Evolutionary conservation across 1,139 yeast genomes (phyloP), one percentile per base, ranked within the genome.

Genomic region (Sugiyamaella novakii): DNA sequence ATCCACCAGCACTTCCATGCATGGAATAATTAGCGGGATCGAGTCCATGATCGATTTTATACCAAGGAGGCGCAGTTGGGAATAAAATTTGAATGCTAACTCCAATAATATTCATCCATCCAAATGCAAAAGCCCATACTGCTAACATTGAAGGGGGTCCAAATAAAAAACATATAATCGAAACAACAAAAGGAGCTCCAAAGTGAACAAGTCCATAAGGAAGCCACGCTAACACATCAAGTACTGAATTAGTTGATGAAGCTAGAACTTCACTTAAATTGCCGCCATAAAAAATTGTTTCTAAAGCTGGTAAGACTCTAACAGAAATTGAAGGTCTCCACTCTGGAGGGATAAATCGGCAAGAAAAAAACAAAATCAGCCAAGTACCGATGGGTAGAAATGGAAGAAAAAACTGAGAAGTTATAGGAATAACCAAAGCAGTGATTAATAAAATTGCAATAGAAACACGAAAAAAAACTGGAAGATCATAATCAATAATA

Each of bases 21-120:
- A 92, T 91, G 48, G 84, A 74, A 68, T 94, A 92, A 68, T 88
- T 81, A 5, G 98, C 98, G 18, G 96, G 95, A 54, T 82, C 81
- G 55, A 91, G 76, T 1, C 96, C 97, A 65, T 92, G 83, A 46
- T 83, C 69, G 56, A 80, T 81, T 66, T 89, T 89, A 67, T 94
- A 92, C 99, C 99, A 92, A 29, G 99, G 99, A 28, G 99, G 96
- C 53, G 98, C 97, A 45, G 95, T 88, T 2, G 98, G 98, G 67
- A 88, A 89, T 24, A 81, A 58, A 56, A 88, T 77, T 71, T 92
- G 98, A 52, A 80, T 78, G 42, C 82, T 64, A 19, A 92, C 98
- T 38, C 98, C 98, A 43, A 80, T 65, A 59, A 89, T 72, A 69
- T 91, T 92, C 94, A 92, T 86, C 73, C 87, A 91, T n/a, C 99